Evolutionary conservation across 2,329 filamentous ascomycete genomes (phyloP).

Genomic region (Alternaria sp.): DNA sequence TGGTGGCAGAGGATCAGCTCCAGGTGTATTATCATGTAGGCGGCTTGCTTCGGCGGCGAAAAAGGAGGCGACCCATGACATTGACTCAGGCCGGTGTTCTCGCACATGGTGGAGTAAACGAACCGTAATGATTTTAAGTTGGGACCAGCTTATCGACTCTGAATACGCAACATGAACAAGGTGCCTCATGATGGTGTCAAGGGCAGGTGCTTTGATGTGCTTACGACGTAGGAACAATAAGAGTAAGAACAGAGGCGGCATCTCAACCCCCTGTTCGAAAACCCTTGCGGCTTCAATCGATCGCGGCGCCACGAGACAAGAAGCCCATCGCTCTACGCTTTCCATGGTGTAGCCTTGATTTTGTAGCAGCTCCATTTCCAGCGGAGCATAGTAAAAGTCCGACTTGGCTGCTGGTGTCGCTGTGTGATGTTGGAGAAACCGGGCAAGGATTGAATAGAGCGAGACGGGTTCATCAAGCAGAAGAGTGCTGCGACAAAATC

Average conservation of each 20-base stretch:
- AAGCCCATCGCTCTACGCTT: constrained; percentile 36
- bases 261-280: constrained; percentile 22
- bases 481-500: not conserved
- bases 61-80: constrained; percentile 43
- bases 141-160: constrained; percentile 31
- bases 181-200: constrained; percentile 38
- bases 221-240: constrained; percentile 44
- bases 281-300: constrained; percentile 29
- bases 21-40: constrained; percentile 16
- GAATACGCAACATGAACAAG: constrained; percentile 24
- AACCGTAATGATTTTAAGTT: constrained; percentile 34
- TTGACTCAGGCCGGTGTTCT: constrained; percentile 38
- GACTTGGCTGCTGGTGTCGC: constrained; percentile 3
- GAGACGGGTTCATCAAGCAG: constrained; percentile 22
- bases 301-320: constrained; percentile 24
- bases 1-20: constrained; percentile 2
- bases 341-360: constrained; percentile 24
- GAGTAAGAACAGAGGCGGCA: constrained; percentile 43
- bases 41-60: constrained; percentile 35
- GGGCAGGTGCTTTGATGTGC: constrained; percentile 28
- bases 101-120: constrained; percentile 45
- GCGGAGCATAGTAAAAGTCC: constrained; percentile 21
- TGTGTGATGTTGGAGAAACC: constrained; percentile 31
- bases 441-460: constrained; percentile 38
- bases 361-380: constrained; percentile 32